phyloP scores from a whole-genome alignment of 371 early-diverging fungal species.

The Rhizomucor miehei region DNA sequence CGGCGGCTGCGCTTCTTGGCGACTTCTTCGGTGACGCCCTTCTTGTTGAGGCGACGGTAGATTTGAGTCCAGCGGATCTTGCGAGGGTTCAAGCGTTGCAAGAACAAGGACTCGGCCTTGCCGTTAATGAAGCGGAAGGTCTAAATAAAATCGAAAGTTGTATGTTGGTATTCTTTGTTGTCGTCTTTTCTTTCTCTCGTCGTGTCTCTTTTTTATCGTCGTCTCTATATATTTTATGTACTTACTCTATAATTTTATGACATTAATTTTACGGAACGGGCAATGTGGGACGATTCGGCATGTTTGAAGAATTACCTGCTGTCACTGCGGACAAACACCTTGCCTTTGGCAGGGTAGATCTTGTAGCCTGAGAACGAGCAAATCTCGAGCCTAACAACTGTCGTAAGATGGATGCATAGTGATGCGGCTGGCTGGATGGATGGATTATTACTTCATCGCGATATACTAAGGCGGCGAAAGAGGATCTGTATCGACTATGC shows the following conservation, averaged over 20 bases:
- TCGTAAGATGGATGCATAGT: not conserved
- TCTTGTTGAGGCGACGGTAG: constrained; percentile 97
- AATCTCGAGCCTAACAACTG: constrained; percentile 70
- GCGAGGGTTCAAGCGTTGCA: constrained; percentile 95
- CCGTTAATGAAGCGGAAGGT: constrained; percentile 95
- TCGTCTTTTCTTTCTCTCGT: no score
- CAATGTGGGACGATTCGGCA: no score
- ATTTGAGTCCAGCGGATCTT: constrained; percentile 96
- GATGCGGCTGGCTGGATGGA: not conserved
- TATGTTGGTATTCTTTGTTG: no score
- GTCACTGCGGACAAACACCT: constrained; percentile 89
- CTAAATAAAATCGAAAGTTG: no score
- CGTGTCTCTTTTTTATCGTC: no score
- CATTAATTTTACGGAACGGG: no score
- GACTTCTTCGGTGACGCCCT: constrained; percentile 95
- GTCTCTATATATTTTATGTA: no score
- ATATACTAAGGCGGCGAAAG: not conserved
- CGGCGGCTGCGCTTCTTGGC: constrained; percentile 95
- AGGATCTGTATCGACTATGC: not conserved
- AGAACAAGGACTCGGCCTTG: constrained; percentile 94
- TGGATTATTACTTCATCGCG: not conserved
- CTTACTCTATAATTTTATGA: no score
- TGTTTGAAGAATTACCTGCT: no score
- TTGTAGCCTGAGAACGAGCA: constrained; percentile 97
- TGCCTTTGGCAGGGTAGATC: constrained; percentile 98